Percentiles rank a stretch among this genome's conserved stretches.
Evolutionary conservation across 2,329 filamentous ascomycete species (phyloP).

Genomic region (Beauveria caledonica): DNA sequence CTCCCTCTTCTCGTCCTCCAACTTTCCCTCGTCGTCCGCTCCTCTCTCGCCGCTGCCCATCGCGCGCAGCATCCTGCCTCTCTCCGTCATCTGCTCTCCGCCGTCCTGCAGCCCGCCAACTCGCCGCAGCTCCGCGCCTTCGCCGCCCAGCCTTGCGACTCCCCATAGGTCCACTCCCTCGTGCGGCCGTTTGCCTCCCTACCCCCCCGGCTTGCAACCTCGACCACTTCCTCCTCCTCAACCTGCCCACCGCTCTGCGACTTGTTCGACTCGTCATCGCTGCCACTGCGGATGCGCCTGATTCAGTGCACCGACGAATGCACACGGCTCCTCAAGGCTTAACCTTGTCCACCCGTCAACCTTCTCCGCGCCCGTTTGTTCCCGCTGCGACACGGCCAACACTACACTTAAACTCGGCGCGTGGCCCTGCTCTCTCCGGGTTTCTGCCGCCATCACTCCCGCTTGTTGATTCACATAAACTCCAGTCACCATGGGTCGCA

Average conservation of each 20-base stretch:
- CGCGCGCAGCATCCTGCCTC: too few species aligned
- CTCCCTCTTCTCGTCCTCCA: background rate
- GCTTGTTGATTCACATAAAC: conserved; percentile 5
- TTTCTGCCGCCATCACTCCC: conserved; percentile 1
- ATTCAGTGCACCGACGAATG: background rate
- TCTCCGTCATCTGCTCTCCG: too few species aligned
- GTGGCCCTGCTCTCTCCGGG: background rate
- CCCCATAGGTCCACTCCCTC: background rate
- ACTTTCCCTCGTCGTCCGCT: background rate
- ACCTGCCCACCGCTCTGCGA: background rate
- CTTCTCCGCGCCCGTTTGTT: background rate
- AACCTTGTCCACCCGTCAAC: background rate
- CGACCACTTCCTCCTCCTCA: background rate
- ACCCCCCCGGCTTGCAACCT: background rate
- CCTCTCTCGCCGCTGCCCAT: background rate
- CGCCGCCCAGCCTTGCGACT: background rate
- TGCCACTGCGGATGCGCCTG: background rate
- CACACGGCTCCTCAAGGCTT: background rate
- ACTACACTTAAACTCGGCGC: background rate
- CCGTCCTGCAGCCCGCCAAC: too few species aligned
- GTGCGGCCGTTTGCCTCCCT: background rate
- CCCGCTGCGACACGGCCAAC: background rate
- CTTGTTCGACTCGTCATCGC: background rate
- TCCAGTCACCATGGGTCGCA: conserved; percentile 66
- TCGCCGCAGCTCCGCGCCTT: background rate